Evolutionary conservation across 2,329 filamentous ascomycete genomes (phyloP).

Genomic region (Colletotrichum melonis): DNA sequence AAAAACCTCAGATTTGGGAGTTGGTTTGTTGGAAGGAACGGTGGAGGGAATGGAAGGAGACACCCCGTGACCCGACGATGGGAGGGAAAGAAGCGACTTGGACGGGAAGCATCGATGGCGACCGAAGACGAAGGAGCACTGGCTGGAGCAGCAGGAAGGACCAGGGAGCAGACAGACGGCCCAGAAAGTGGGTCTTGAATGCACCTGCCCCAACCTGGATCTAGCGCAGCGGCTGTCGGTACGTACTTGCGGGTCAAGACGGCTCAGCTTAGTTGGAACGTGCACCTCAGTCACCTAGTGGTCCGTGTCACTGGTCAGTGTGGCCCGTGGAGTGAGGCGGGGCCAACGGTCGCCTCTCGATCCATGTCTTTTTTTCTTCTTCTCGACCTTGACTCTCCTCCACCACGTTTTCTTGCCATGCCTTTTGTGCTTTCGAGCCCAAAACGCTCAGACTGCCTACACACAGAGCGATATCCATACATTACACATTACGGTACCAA

Average conservation of each 20-base stretch:
- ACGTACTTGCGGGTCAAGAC: constrained; percentile 19
- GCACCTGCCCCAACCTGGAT: constrained; percentile 5
- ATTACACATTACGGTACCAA: no score
- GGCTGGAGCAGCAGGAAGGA: background rate
- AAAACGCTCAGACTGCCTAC: constrained; percentile 1
- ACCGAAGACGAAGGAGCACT: background rate
- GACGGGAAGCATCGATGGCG: background rate
- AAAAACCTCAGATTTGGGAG: background rate
- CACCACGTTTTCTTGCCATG: constrained; percentile 20
- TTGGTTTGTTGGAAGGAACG: background rate
- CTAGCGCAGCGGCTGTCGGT: constrained; percentile 15
- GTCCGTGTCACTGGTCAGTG: background rate
- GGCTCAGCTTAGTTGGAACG: constrained; percentile 12
- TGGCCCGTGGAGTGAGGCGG: background rate
- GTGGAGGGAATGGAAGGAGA: background rate
- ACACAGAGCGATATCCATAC: no score
- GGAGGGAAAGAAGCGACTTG: background rate
- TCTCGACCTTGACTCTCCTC: background rate
- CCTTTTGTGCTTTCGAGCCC: background rate
- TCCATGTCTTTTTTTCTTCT: background rate
- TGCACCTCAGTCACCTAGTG: background rate
- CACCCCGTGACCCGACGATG: background rate
- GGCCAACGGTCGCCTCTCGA: constrained; percentile 8
- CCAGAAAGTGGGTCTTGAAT: background rate
- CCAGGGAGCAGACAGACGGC: background rate